Evolutionary conservation across 176 grass and related monocot species (phyloP), one percentile per base, ranked within the genome.

Genomic region (Poa pratensis): DNA sequence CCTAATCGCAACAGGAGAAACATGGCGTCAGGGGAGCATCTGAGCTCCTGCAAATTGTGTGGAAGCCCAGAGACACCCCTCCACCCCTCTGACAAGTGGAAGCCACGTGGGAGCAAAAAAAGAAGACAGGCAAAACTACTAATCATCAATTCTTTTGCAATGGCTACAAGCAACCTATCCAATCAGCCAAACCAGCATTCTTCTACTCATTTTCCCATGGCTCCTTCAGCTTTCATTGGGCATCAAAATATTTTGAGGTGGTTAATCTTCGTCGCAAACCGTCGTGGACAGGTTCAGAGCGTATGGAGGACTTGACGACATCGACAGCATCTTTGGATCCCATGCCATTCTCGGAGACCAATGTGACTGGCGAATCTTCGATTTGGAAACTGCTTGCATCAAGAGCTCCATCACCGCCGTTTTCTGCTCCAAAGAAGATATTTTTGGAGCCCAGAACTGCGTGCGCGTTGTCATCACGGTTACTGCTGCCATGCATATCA

Each of bases 21-120:
- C 52, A 94, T 95, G 93, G 93, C 81, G 79, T 40, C 72, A 93
- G 89, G 88, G 87, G 66, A 57, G 75, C 91, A 88, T 91, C 91
- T 94, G 91, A 84, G 86, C 80, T 85, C 90, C 91, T 87, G 85
- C 87, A 90, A 92, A 92, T 92, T 90, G 86, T 92, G 90, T 89
- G 87, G 93, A 96, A 92, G 84, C 88, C 86, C 90, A 94, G 96
- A 99, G 78, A 81, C 86, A 86, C 86, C 78, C 93, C 88, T 92
- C 91, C 86, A 91, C 85, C 86, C 77, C 62, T 87, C 54, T 82
- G 52, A 50, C 40, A 84, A 85, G 72, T 73, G 76, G 90, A 84
- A 82, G 79, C 90, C 94, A 94, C 64, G 74, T 69, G 63, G 79
- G 48, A 79, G 82, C 81, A 75, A 30, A 49, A 73, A 28, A 45